Evolutionary conservation across 2,329 filamentous ascomycete species (phyloP), one percentile per base, ranked within the genome.

Genomic region (Thermothelomyces thermophilus): DNA sequence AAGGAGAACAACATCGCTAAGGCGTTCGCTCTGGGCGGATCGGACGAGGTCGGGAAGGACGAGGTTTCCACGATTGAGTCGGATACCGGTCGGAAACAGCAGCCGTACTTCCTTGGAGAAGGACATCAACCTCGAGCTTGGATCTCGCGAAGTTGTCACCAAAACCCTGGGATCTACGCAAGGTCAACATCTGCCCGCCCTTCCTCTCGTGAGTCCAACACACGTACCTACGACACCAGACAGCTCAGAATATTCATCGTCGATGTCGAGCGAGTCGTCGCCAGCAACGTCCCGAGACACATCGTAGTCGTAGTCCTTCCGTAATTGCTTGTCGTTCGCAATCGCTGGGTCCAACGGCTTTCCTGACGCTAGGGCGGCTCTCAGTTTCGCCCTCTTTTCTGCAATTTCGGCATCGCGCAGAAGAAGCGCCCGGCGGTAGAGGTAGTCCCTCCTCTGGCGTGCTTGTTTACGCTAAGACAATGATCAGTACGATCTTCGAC

Each of bases 271-370:
- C 64, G 84, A 77, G 50, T 89, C 84, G 50, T 87, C 77, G 16
- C 74, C 73, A 3, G 75, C 82, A 48, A 82, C 71, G 60, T 90
- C 86, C 19, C 81, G 73, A 3, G 88, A 87, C 68, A 96, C 91
- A 65, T 98, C 93, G 66, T 91, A 98, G 64, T 90, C 90, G 71
- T 86, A 96, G 66, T 97, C 89, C 64, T 87, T 84, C 37, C 90
- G 81, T 48, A 98, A 71, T 26, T 78, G 66, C 68, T 88, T 89
- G 70, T 98, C 91, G 63, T 95, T 86, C 48, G 90, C 89, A 58
- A 97, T 87, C 31, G 79, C 75, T 20, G 86, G 80, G 59, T 91
- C 86, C 41, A 95, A 72, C 8, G 89, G 86, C 64, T 93, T 95
- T 57, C 93, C 93, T 9, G 87, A 88, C 19, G 93, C 91, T 44